Evolutionary conservation across 1,284 basidiomycete species (phyloP).

Genomic region (Tylopilus sp.): DNA sequence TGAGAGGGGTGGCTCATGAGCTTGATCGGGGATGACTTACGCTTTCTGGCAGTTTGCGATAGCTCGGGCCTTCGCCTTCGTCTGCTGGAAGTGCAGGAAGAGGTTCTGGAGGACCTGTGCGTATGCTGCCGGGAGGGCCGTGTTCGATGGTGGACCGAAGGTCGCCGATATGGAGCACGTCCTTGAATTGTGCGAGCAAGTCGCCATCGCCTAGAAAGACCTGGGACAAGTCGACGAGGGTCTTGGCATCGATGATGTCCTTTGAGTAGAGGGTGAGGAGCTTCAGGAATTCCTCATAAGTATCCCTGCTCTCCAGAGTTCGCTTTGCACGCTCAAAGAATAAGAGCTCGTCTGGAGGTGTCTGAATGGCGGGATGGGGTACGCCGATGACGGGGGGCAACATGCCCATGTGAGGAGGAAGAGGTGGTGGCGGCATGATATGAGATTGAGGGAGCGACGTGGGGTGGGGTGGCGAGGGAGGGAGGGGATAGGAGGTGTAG

Average conservation of each 20-base stretch:
- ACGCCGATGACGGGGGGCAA: slow-evolving; percentile 30
- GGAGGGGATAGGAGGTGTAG: slow-evolving; percentile 54
- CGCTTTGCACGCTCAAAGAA: slow-evolving; percentile 94
- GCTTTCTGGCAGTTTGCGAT: slow-evolving; percentile 84
- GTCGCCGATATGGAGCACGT: slow-evolving; percentile 78
- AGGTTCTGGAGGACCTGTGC: slow-evolving; percentile 66
- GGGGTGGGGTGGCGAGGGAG: slow-evolving; percentile 39
- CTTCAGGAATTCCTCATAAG: slow-evolving; percentile 84
- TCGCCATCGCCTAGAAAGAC: slow-evolving; percentile 82
- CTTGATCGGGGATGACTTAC: slow-evolving; percentile 42
- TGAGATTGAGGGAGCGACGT: slow-evolving; percentile 38
- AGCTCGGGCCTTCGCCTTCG: slow-evolving; percentile 83
- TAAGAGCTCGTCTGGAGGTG: slow-evolving; percentile 79
- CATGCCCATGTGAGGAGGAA: slow-evolving; percentile 36
- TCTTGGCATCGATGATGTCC: slow-evolving; percentile 87
- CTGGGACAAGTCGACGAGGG: slow-evolving; percentile 78
- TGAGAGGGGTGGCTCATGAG: slow-evolving; percentile 13
- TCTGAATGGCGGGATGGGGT: slow-evolving; percentile 32
- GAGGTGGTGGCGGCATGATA: slow-evolving; percentile 28
- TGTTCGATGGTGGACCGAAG: slow-evolving; percentile 66
- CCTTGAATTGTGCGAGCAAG: slow-evolving; percentile 84
- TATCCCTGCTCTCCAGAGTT: slow-evolving; percentile 68
- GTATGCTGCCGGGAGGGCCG: slow-evolving; percentile 75
- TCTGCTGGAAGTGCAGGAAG: slow-evolving; percentile 69
- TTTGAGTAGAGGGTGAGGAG: slow-evolving; percentile 78